Base-by-base conservation (phyloP, 495 filamentous ascomycete species). In the Talaromyces thailandensis region DNA sequence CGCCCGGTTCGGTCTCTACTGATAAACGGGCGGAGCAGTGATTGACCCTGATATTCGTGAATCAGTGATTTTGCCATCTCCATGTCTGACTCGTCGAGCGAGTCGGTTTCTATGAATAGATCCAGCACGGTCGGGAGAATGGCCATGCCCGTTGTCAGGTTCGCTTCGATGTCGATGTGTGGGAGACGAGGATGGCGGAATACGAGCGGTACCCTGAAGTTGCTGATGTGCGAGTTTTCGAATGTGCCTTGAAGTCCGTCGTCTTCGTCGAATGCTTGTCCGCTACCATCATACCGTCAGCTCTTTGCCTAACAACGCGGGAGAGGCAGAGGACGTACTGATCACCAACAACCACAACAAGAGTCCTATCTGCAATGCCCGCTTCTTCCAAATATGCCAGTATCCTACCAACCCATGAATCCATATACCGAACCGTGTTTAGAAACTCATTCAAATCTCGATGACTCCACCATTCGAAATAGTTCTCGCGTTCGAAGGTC, bases 101-200 rank as follows among this genome's bases (percentile, higher is more conserved):
- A 80, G 7, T 69, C 48, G 25, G 74, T 75, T 53, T 76, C 67
- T 11, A 77, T 63, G n/a, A 80, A 68, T 24, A 80, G 69, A 56
- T 80, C 78, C 6, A 80, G 70, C 37, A 80, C 74, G 18, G 77
- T 80, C 1, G 78, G 77, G 37, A 80, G 60, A 50, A 80, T 8
- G 4, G 7, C 79, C 12, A 74, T 64, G 58, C 77, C 66, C 21
- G 77, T 71, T 0, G 77, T 77, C 32, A 72, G 72, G 57, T 77
- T 78, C 45, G 73, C 73, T 9, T 67, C 63, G 14, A 80, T 65
- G 53, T 77, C 66, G 32, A 79, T 69, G 6, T 69, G 71, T 1
- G 76, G 76, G 45, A 80, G 70, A 35, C 70, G 65, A 2, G 78
- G 77, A 64, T 80, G 77, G 18, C 72, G 70, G 65, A 80, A 77